A percentile compares a stretch with the other conserved stretches of the same genome.
phyloP scores from a whole-genome alignment of 139 green algal species.

The Monoraphidium neglectum region DNA sequence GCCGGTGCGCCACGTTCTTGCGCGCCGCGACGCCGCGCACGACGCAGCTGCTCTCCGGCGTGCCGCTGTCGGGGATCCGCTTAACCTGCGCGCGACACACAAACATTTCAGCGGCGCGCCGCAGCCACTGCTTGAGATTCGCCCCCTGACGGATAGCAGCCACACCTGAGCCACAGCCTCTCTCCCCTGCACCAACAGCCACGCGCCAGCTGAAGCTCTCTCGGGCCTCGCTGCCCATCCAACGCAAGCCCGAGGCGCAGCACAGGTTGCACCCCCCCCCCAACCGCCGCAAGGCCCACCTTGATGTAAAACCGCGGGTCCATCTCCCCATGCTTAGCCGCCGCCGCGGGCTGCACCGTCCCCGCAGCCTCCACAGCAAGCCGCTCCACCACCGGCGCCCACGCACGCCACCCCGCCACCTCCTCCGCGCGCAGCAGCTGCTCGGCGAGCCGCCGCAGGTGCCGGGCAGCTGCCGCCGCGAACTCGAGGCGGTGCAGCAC shows the following conservation, averaged over 20 bases:
- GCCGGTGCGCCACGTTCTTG: conserved; percentile 80
- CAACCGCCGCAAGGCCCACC: conserved; percentile 36
- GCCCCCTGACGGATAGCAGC: too few relatives aligned
- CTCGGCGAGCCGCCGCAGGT: conserved; percentile 61
- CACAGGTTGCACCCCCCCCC: too few relatives aligned
- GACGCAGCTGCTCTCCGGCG: conserved; percentile 56
- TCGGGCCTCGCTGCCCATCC: too few relatives aligned
- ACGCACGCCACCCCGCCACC: conserved; percentile 30
- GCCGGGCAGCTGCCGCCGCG: conserved; percentile 38
- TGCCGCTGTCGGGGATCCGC: conserved; percentile 46
- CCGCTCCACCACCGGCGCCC: conserved; percentile 49
- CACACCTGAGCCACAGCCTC: too few relatives aligned
- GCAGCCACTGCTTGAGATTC: too few relatives aligned
- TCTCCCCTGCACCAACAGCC: too few relatives aligned
- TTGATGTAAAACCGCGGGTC: conserved; percentile 73
- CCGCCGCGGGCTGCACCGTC: conserved; percentile 42
- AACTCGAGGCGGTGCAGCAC: conserved; percentile 33
- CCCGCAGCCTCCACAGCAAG: conserved; percentile 54
- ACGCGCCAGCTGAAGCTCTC: too few relatives aligned
- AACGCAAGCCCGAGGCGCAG: too few relatives aligned
- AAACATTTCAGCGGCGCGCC: too few relatives aligned
- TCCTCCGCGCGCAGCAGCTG: conserved; percentile 66
- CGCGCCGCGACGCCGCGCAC: conserved; percentile 72
- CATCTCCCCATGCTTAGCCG: conserved; percentile 41
- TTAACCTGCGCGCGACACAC: too few relatives aligned